phyloP scores from a whole-genome alignment of 2,329 filamentous ascomycete genomes.

The Fusarium austroafricanum region DNA sequence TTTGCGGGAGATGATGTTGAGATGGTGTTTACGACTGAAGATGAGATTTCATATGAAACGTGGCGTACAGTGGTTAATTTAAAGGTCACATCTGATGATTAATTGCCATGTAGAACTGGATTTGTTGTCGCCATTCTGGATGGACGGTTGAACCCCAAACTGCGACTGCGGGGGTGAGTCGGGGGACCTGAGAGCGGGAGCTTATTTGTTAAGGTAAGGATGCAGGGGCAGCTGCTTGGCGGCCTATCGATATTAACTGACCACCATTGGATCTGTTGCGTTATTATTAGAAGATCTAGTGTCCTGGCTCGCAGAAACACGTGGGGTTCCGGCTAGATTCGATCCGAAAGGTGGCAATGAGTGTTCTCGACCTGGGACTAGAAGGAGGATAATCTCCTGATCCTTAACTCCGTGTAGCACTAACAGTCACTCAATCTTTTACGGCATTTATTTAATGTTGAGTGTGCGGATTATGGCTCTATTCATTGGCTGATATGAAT shows the following conservation, averaged over 20 bases:
- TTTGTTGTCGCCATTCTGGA: too few species aligned
- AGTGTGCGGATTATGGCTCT: too few species aligned
- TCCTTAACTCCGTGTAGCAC: too few species aligned
- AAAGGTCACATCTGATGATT: too few species aligned
- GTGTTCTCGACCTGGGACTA: background rate
- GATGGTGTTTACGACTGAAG: background rate
- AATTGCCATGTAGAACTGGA: background rate
- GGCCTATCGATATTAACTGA: background rate
- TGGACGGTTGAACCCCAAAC: too few species aligned
- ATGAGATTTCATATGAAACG: background rate
- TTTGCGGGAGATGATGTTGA: background rate
- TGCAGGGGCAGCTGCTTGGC: conserved; percentile 10
- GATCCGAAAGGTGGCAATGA: background rate
- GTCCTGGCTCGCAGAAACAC: background rate
- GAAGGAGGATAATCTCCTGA: too few species aligned
- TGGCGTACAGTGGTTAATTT: background rate
- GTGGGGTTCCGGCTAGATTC: background rate
- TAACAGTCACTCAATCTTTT: too few species aligned
- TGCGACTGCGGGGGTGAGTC: conserved; percentile 1
- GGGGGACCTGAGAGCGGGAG: background rate
- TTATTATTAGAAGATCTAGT: background rate
- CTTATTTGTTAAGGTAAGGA: background rate
- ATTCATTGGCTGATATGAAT: too few species aligned
- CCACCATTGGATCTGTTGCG: background rate
- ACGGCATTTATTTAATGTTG: too few species aligned